phyloP scores from a whole-genome alignment of 331 rosid species.

The Pyrus hybrid region DNA sequence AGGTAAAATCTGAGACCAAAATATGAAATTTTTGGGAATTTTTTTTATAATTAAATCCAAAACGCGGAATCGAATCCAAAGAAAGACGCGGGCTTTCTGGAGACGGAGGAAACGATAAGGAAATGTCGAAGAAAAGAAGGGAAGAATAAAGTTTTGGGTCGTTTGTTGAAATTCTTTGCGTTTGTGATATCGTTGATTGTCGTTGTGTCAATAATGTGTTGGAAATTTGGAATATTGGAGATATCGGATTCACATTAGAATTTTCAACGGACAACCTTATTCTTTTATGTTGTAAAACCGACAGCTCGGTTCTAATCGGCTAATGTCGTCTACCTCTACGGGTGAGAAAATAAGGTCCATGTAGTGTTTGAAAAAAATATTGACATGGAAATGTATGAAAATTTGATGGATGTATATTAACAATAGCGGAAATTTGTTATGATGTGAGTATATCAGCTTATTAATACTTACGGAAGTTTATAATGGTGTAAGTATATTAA shows the following conservation, averaged over 20 bases:
- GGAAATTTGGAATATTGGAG: neutral
- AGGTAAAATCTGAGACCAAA: neutral
- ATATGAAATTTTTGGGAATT: neutral
- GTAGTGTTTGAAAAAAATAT: no score
- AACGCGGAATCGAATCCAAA: constrained; percentile 1
- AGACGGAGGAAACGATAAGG: neutral
- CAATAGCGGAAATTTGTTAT: no score
- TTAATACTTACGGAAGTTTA: no score
- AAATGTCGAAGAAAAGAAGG: neutral
- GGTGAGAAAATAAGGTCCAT: neutral
- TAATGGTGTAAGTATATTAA: no score
- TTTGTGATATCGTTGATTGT: neutral
- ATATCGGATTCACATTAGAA: neutral
- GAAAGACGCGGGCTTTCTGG: neutral
- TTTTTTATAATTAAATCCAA: neutral
- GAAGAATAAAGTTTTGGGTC: neutral
- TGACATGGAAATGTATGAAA: no score
- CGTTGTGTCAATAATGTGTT: neutral
- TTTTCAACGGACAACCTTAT: neutral
- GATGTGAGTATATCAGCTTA: no score
- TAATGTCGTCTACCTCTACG: no score
- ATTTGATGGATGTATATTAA: no score
- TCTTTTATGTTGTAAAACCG: neutral
- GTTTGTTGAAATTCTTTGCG: neutral
- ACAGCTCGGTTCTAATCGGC: neutral